A percentile compares a stretch with the other conserved stretches of the same genome.
Evolutionary conservation across 2,329 filamentous ascomycete species (phyloP).

Genomic region (Cytospora piceae): DNA sequence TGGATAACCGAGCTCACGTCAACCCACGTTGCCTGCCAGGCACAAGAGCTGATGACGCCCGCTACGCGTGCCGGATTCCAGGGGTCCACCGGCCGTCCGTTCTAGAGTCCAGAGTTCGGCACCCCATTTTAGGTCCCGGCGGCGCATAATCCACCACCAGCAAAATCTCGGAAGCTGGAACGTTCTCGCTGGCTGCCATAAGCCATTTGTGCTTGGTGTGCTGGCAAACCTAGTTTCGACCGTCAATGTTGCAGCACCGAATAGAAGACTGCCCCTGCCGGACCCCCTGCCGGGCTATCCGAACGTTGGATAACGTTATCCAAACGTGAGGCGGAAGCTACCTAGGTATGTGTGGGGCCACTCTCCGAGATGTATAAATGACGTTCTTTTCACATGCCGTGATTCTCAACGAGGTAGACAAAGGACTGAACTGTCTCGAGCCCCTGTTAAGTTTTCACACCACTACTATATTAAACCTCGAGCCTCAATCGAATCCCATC

Average conservation of each 20-base stretch:
- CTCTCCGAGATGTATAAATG: background rate
- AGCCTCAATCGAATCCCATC: background rate
- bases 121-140: too few species aligned
- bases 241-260: too few species aligned
- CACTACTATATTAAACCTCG: background rate
- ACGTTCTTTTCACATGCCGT: background rate
- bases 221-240: background rate
- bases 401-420: background rate
- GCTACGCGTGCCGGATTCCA: background rate
- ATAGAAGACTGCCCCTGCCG: too few species aligned
- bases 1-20: background rate
- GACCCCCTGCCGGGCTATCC: background rate
- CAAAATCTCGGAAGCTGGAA: too few species aligned
- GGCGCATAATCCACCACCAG: too few species aligned
- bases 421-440: background rate
- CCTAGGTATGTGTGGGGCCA: background rate
- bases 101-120: background rate
- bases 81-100: background rate
- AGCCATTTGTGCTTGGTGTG: background rate
- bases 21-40: conserved; percentile 6
- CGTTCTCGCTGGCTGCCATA: background rate
- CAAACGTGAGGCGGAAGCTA: background rate
- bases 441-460: background rate
- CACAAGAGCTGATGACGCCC: conserved; percentile 2
- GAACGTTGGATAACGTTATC: background rate